Percentiles rank a stretch among this genome's conserved stretches.
Conservation (phyloP, 176 grass and related monocot genomes). For the Oryza rufipogon region DNA sequence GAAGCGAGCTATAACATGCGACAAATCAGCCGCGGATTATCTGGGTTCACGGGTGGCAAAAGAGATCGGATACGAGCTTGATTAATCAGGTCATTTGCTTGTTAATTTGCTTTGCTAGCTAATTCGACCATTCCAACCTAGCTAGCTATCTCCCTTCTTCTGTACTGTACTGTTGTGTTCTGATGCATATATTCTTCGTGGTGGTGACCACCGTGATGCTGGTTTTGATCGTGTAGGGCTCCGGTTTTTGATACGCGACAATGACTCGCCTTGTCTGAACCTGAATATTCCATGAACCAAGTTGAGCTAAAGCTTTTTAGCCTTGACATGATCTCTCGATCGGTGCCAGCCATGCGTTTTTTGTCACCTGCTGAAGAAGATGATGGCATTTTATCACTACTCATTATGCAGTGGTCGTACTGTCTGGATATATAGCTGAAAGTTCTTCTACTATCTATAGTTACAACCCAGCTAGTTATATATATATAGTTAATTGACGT, state of each 20-base stretch:
- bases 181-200: not conserved
- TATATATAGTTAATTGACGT: too few relatives aligned
- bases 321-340: not conserved
- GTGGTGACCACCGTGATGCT: not conserved
- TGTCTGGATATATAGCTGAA: not conserved
- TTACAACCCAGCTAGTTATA: not conserved
- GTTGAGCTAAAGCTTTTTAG: not conserved
- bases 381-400: not conserved
- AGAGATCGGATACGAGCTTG: not conserved
- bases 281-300: not conserved
- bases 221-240: not conserved
- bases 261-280: not conserved
- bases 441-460: not conserved
- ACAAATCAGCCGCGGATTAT: not conserved
- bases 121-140: not conserved
- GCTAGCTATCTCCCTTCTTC: not conserved
- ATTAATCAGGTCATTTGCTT: not conserved
- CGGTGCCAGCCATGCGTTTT: not conserved
- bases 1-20: not conserved
- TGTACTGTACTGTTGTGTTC: not conserved
- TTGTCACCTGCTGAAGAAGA: not conserved
- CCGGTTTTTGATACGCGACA: not conserved
- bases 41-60: slow-evolving; percentile 31
- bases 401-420: not conserved
- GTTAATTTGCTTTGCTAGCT: not conserved